Evolutionary conservation across 2,329 filamentous ascomycete genomes (phyloP), one percentile per base, ranked within the genome.

Genomic region (Trichoderma endophyticum): DNA sequence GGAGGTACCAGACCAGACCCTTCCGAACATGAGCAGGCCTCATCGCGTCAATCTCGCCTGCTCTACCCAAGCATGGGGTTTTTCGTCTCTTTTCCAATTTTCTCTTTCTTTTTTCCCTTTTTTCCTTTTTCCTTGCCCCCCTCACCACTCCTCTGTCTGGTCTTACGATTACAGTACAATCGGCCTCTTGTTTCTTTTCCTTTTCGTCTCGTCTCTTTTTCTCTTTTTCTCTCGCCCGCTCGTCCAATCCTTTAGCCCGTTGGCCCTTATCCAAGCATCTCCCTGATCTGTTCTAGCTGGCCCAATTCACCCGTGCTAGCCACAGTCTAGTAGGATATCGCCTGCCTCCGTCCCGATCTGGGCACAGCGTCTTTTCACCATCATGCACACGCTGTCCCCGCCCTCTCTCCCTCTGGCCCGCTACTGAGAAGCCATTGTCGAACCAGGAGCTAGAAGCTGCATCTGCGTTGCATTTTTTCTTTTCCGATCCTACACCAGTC

Each of bases 1-100:
- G 43, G 43, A 51, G 21, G 26, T 34, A 57, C 54, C 26, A 48
- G 26, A 57, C 54, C 26, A 48, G 26, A 60, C 65, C 34, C 11
- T 24, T 30, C 26, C 15, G 26, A 36, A 32, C 65, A 21, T 36
- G 26, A 36, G 26, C 65, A 21, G 66, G 56, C 66, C 28, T 66
- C 63, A 66, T 66, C 56, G 66, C 56, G 56, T 69, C 66, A 69
- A 69, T 69, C 66, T 69, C 66, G 63, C 48, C 63, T 56, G 63
- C 62, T 54, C n/a, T 32, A 30, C 36, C 36, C 15, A 30, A 12
- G 43, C 63, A 54, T 66, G 43, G 63, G 43, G 43, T 56, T 56
- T 21, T 26, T 21, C 57, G 2, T 36, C 30, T 57, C 34, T 63
- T 48, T 28, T 57, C 32, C 48, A 57, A n/a, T 60, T n/a, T 64